These are phyloP conservation scores for Seiridium cupressi DNA, from an alignment of 2,329 filamentous ascomycete species.

Conservation along the genomic window DNA sequence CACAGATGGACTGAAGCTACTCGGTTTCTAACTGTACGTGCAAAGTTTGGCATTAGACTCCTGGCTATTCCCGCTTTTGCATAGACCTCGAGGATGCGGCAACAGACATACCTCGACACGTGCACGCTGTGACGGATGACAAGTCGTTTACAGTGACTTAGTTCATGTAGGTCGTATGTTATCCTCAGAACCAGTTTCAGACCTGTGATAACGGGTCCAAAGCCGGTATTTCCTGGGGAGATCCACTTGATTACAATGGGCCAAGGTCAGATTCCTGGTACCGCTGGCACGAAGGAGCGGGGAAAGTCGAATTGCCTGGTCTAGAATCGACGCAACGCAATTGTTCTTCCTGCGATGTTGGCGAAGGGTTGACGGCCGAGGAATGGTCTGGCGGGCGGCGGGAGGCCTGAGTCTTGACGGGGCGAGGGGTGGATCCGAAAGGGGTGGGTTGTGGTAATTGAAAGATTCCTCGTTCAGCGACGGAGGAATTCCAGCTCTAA, in stretches of 20 bases:
- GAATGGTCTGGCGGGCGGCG: conserved; percentile 17
- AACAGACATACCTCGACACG: conserved; percentile 30
- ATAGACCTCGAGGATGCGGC: neutral
- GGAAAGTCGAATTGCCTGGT: conserved; percentile 18
- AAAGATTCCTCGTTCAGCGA: conserved; percentile 25
- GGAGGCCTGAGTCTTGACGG: neutral
- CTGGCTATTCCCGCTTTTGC: neutral
- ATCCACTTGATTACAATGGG: conserved; percentile 29
- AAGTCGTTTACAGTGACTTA: conserved; percentile 13
- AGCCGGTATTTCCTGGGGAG: conserved; percentile 27
- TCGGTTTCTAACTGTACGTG: conserved; percentile 42
- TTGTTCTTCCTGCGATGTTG: conserved; percentile 18
- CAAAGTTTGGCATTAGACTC: neutral
- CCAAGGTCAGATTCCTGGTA: conserved; percentile 32
- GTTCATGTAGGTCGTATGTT: conserved; percentile 30
- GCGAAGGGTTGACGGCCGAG: conserved; percentile 21
- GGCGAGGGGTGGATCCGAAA: conserved; percentile 13
- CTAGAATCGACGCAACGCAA: conserved; percentile 12
- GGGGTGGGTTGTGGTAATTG: conserved; percentile 24
- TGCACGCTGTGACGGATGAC: conserved; percentile 20
- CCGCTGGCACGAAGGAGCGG: conserved; percentile 25
- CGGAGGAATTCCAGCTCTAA: conserved; percentile 29
- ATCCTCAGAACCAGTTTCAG: conserved; percentile 32
- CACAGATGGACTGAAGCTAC: conserved; percentile 27
- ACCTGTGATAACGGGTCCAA: conserved; percentile 27